Evolutionary conservation across 352 stramenopile genomes (phyloP), one percentile per base, ranked within the genome.

Genomic region (Pythium pyrilobum): DNA sequence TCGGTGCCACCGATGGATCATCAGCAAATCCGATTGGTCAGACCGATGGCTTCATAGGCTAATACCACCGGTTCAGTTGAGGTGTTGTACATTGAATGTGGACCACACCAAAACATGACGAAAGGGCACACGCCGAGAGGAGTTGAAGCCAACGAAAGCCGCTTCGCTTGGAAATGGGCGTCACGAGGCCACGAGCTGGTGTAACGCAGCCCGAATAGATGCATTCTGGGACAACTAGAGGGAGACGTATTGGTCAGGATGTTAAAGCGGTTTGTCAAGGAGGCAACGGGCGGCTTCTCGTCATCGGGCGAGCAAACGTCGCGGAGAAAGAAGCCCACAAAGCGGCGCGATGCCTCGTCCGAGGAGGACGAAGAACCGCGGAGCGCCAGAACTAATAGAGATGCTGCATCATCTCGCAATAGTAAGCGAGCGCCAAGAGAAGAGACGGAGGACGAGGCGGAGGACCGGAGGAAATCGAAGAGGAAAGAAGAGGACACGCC

Each of bases 241-340:
- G n/a, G n/a, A 24, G 42, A 49, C n/a, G 15, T 24, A 2, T 31
- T 5, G 18, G 3, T 1, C 6, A 33, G 42, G 8, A 77, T 77
- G 68, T 40, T 77, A 10, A 66, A 71, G 50, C 57, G 62, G 1
- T 20, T 77, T 25, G 58, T 67, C 41, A 64, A 65, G 34, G 55
- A 77, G 21, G 57, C 61, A 1, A 49, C 56, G 33, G 29, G 59
- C 11, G 59, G 59, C 15, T 67, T 67, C 52, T 67, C 59, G 28
- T 67, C 59, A 9, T 40, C 32, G 2, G 52, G 52, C 15, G 59
- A 67, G 47, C 59, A 52, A 23, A 42, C 48, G 21, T 45, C 52
- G 20, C 33, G 46, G 36, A 49, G n/a, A 23, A 65, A 49, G 23
- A 61, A 54, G 34, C 28, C 42, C 15, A 28, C 52, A 21, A 42